A percentile compares a stretch with the other conserved stretches of the same genome.
Conservation (phyloP, 2,329 filamentous ascomycete genomes). For the Beauveria scarabaeidicola region DNA sequence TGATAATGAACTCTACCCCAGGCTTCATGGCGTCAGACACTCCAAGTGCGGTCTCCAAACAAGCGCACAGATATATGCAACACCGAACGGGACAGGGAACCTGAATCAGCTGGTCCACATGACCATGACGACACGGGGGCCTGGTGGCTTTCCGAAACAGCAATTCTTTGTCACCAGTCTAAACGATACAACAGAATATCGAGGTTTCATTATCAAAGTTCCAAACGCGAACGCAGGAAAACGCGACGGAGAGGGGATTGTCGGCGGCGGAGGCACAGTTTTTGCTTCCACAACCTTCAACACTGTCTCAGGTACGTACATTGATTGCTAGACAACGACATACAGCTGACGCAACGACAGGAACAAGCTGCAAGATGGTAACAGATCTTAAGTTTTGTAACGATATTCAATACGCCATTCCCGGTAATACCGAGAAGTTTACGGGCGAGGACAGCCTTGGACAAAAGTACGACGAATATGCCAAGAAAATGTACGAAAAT, state of each 20-base stretch:
- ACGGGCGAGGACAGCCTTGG: constrained; percentile 52
- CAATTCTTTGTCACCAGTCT: constrained; percentile 79
- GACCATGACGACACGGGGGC: constrained; percentile 60
- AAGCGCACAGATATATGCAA: constrained; percentile 54
- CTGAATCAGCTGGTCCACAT: constrained; percentile 41
- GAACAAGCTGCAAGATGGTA: constrained; percentile 76
- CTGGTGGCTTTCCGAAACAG: constrained; percentile 64
- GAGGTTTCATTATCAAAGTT: constrained; percentile 62
- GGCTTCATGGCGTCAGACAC: constrained; percentile 60
- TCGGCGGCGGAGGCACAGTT: constrained; percentile 68
- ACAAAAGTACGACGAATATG: constrained; percentile 69
- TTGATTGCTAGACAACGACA: neutral
- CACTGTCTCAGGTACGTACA: constrained; percentile 64
- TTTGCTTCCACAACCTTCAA: constrained; percentile 64
- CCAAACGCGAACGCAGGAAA: constrained; percentile 36
- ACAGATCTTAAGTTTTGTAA: constrained; percentile 84
- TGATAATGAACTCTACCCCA: constrained; percentile 49
- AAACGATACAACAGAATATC: constrained; percentile 62
- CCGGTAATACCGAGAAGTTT: constrained; percentile 61
- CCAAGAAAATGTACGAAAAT: constrained; percentile 58
- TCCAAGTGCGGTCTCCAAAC: constrained; percentile 76
- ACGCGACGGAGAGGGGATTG: constrained; percentile 27
- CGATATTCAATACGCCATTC: constrained; percentile 84
- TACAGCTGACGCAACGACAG: constrained; percentile 28
- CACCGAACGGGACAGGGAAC: constrained; percentile 38